Evolutionary conservation across 2,329 filamentous ascomycete genomes (phyloP).

Genomic region (Fusarium beomiforme): DNA sequence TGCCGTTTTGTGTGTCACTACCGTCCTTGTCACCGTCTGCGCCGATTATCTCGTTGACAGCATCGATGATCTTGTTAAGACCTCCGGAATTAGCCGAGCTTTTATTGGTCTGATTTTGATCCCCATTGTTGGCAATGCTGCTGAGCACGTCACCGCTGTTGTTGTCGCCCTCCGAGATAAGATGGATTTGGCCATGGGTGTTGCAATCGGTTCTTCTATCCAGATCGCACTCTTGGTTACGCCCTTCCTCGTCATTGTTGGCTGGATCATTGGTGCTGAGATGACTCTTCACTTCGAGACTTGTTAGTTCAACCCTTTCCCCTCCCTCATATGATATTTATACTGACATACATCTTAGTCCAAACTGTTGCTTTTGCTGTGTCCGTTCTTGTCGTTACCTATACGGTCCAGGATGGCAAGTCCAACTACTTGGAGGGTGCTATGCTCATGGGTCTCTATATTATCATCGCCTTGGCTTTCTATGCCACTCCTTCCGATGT

Average conservation of each 20-base stretch:
- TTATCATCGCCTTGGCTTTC: constrained; percentile 70
- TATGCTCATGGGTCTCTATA: constrained; percentile 67
- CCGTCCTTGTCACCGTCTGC: constrained; percentile 75
- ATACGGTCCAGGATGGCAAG: constrained; percentile 82
- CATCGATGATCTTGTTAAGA: constrained; percentile 77
- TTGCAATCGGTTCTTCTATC: constrained; percentile 83
- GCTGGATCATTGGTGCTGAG: constrained; percentile 77
- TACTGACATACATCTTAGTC: constrained; percentile 53
- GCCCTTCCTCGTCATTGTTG: constrained; percentile 80
- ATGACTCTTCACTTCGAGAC: constrained; percentile 86
- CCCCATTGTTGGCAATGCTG: constrained; percentile 82
- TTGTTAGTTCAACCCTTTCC: constrained; percentile 44
- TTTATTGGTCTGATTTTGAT: constrained; percentile 84
- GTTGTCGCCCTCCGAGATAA: constrained; percentile 82
- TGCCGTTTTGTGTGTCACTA: constrained; percentile 74
- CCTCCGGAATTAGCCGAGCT: constrained; percentile 77
- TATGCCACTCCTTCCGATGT: constrained; percentile 63
- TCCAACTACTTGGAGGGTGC: constrained; percentile 87
- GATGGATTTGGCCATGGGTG: constrained; percentile 78
- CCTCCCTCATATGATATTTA: not conserved
- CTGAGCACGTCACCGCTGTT: constrained; percentile 83
- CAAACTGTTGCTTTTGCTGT: constrained; percentile 82
- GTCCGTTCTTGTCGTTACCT: constrained; percentile 79
- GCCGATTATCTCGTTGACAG: constrained; percentile 82
- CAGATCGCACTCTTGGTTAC: constrained; percentile 86